Evolutionary conservation across 768 basidiomycete genomes (phyloP), one percentile per base, ranked within the genome.

Genomic region (Leccinellum albellum): DNA sequence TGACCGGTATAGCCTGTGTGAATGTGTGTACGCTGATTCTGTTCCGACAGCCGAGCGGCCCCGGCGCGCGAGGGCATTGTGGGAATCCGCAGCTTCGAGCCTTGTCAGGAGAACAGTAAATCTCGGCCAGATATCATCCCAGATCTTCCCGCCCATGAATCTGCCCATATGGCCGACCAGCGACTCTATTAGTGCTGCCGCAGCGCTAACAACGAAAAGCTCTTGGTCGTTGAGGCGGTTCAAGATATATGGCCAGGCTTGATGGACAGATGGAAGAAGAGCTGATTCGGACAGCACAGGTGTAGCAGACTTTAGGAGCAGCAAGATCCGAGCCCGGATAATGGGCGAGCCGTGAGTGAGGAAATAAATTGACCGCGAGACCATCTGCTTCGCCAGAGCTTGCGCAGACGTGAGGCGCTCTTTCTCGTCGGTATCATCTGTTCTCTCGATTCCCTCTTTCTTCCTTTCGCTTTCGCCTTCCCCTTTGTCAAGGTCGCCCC

Each of bases 51-150:
- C 75, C 13, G 76, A 78, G 6, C 59, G 62, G 12, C 78, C 81
- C 4, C 86, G 77, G 45, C 83, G 79, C 26, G 84, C 74, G 40
- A 96, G 75, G 0, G 94, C 91, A 51, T 74, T 91, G 17, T 76
- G 73, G 40, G 78, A 68, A 61, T 96, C 92, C 9, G 79, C 83
- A n/a, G 70, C 71, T 54, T 86, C 82, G 21, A 94, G 78, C 20
- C 74, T 76, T 3, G 69, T 71, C 37, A 98, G 73, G 56, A 97
- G 77, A 9, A 60, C 65, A 37, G 74, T 76, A 67, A 96, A 91
- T 42, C 80, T 83, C 1, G 96, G 96, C 95, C 96, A 98, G 20
- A 94, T 81, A 60, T 98, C 91, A 61, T 97, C 92, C 84, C 94
- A 89, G 31, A 98, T 81, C 54, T 89, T 78, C 32, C 84, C 78